Evolutionary conservation across 768 basidiomycete genomes (phyloP), one percentile per base, ranked within the genome.

Genomic region (Mrakia blollopis): DNA sequence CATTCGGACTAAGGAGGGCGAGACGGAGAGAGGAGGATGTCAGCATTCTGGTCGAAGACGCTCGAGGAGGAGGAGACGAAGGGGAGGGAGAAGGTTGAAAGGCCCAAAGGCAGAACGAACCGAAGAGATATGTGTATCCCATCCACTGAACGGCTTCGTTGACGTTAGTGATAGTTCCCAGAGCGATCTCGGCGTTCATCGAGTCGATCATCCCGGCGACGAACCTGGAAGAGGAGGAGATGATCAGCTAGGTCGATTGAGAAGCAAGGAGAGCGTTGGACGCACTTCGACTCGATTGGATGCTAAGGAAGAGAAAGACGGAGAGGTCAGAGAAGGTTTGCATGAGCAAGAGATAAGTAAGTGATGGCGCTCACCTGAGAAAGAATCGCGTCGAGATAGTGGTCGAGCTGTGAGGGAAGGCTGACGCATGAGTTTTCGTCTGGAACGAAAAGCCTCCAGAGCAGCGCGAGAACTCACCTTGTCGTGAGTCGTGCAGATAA

Each of bases 281-380:
- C 90, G 80, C 72, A 95, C 94, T 91, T 91, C 5, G 97, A 98
- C 84, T 99, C 97, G 76, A 99, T 99, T 0, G 97, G 92, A 81
- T 92, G 91, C 90, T 98, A 80, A 73, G 76, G 60, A 67, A 65
- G 47, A 77, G 57, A 7, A 18, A 6, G 78, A 23, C 74, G 78
- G 13, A 28, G 4, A 18, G 28, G 25, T 28, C 57, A 57, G 57
- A 11, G 57, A 18, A 9, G n/a, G 57, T 0, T 57, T 18, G 5
- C 50, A 10, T 44, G 1, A 14, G 44, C 11, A 44, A 14, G 2
- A 11, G 21, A 62, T 21, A 3, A 21, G 21, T 18, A 21, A 18
- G 21, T 16, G 47, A 14, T 10, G 18, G 18, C 7, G 72, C 87
- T 76, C 81, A 91, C 93, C 86, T 94, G 93, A 13, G 94, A 91